These are phyloP conservation scores for Lagerstroemia speciosa DNA, from an alignment of 345 rosid species.

Conservation along the genomic window DNA sequence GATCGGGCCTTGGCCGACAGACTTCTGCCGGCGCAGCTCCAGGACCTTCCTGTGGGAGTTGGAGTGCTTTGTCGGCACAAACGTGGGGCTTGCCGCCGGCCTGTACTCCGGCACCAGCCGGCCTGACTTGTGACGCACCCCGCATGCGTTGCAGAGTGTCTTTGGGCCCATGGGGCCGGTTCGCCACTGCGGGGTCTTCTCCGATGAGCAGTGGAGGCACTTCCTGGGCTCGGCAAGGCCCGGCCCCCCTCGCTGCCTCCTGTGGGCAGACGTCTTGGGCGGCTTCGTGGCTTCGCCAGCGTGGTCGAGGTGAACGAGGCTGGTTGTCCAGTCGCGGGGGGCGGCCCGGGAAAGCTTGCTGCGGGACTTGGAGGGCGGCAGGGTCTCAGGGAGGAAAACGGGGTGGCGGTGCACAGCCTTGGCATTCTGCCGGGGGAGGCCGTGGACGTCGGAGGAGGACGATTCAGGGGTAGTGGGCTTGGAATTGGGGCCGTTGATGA, in stretches of 20 bases:
- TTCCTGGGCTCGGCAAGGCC: slow-evolving; percentile 17
- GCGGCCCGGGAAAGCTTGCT: slow-evolving; percentile 58
- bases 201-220: slow-evolving; percentile 60
- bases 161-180: slow-evolving; percentile 76
- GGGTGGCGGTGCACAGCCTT: slow-evolving; percentile 9
- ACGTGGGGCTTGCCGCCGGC: slow-evolving; percentile 74
- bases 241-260: slow-evolving; percentile 19
- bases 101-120: slow-evolving; percentile 67
- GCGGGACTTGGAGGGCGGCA: slow-evolving; percentile 54
- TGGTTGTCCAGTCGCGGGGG: slow-evolving; percentile 66
- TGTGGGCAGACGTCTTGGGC: slow-evolving; percentile 1
- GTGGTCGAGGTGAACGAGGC: slow-evolving; percentile 41
- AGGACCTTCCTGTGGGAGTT: slow-evolving; percentile 73
- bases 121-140: slow-evolving; percentile 73
- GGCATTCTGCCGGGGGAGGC: slow-evolving; percentile 18
- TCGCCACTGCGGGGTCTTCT: slow-evolving; percentile 77
- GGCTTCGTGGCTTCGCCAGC: not conserved
- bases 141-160: slow-evolving; percentile 69
- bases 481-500: slow-evolving; percentile 30
- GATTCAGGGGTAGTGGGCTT: slow-evolving; percentile 42
- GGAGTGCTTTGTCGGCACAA: slow-evolving; percentile 50
- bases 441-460: slow-evolving; percentile 25
- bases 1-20: slow-evolving; percentile 23
- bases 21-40: slow-evolving; percentile 63
- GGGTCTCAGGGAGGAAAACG: slow-evolving; percentile 39